Conservation (phyloP, 2,329 filamentous ascomycete genomes). For the Colletotrichum shisoi region DNA sequence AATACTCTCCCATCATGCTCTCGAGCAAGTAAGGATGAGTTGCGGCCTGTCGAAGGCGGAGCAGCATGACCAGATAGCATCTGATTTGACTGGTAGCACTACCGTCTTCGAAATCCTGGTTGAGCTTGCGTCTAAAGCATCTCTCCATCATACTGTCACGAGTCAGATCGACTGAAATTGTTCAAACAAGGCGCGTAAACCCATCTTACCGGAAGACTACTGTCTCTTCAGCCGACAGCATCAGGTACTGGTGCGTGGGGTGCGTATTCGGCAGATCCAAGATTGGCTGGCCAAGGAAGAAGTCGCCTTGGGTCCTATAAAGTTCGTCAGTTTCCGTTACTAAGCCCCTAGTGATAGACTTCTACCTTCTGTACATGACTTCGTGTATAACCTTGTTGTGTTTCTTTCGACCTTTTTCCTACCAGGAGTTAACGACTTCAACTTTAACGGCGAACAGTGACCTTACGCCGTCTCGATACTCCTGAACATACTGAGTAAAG, state of each 20-base stretch:
- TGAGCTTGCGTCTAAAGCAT: slow-evolving; percentile 8
- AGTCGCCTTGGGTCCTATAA: slow-evolving; percentile 44
- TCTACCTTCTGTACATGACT: slow-evolving; percentile 28
- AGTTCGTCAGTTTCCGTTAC: background rate
- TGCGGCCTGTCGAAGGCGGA: slow-evolving; percentile 39
- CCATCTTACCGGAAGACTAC: slow-evolving; percentile 42
- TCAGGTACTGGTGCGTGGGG: slow-evolving; percentile 41
- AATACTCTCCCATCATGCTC: slow-evolving; percentile 12
- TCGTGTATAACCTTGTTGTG: slow-evolving; percentile 19
- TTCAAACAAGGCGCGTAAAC: rapidly evolving
- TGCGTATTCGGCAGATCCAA: slow-evolving; percentile 41
- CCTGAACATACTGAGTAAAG: slow-evolving; percentile 22
- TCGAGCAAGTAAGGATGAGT: slow-evolving; percentile 48
- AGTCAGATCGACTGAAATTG: background rate
- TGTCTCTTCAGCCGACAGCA: slow-evolving; percentile 43
- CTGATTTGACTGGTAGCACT: background rate
- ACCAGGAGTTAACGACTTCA: slow-evolving; percentile 25
- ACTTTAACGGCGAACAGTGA: background rate
- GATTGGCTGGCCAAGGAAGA: slow-evolving; percentile 44
- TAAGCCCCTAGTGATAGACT: background rate
- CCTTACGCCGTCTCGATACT: slow-evolving; percentile 36
- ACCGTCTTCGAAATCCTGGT: background rate
- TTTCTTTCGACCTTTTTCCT: background rate
- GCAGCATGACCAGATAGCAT: slow-evolving; percentile 8
- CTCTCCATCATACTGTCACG: slow-evolving; percentile 3